Evolutionary conservation across 768 basidiomycete species (phyloP).

Genomic region (Psilocybe azurescens): DNA sequence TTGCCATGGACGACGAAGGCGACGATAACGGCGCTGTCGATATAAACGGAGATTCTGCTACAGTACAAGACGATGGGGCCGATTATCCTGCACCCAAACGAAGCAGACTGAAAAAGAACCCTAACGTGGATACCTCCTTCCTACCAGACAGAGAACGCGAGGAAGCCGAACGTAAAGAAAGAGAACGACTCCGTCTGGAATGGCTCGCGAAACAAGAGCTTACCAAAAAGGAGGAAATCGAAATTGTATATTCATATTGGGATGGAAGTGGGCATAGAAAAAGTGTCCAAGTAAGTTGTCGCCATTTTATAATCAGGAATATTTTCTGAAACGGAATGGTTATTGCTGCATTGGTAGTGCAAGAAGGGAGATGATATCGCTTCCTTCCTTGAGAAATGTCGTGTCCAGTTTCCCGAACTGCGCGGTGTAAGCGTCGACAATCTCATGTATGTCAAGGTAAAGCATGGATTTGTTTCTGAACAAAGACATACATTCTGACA

Average conservation of each 20-base stretch:
- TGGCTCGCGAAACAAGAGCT: constrained; percentile 81
- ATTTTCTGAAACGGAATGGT: neutral
- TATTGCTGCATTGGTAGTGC: constrained; percentile 58
- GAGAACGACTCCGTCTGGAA: constrained; percentile 87
- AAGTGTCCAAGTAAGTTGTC: constrained; percentile 74
- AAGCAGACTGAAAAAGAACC: constrained; percentile 90
- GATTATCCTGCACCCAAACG: constrained; percentile 66
- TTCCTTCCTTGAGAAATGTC: constrained; percentile 89
- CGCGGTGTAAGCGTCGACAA: constrained; percentile 92
- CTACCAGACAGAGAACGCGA: constrained; percentile 98
- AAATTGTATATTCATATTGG: constrained; percentile 97
- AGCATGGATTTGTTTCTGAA: constrained; percentile 19
- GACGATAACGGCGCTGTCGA: constrained; percentile 42
- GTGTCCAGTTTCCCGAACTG: constrained; percentile 92
- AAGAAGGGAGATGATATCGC: constrained; percentile 95
- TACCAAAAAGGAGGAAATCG: constrained; percentile 75
- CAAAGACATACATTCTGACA: constrained; percentile 8
- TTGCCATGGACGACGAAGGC: constrained; percentile 83
- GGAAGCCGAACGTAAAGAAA: constrained; percentile 85
- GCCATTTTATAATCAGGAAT: neutral
- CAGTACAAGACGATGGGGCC: constrained; percentile 44
- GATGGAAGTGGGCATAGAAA: constrained; percentile 98
- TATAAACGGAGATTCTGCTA: constrained; percentile 32
- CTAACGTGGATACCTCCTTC: constrained; percentile 96
- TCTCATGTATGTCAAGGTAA: constrained; percentile 96